A percentile compares a stretch with the other conserved stretches of the same genome.
These are phyloP conservation scores for Myriangium duriaei DNA, from an alignment of 2,329 filamentous ascomycete species.

Conservation along the genomic window DNA sequence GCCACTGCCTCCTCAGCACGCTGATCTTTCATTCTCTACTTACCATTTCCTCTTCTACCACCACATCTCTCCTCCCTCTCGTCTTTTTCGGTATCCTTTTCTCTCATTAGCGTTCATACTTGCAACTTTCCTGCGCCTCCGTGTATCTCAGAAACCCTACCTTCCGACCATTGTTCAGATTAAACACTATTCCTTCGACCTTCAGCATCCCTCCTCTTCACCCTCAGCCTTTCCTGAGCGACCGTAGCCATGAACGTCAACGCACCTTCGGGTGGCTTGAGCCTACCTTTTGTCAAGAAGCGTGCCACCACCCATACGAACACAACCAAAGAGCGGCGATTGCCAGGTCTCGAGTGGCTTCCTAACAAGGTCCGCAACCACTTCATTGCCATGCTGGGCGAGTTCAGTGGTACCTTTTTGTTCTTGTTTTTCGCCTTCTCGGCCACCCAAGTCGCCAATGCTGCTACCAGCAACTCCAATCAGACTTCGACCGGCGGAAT, in stretches of 20 bases:
- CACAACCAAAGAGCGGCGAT: conserved; percentile 23
- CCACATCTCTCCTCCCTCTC: background rate
- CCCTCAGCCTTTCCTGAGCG: background rate
- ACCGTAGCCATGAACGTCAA: conserved; percentile 28
- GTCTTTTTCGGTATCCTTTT: background rate
- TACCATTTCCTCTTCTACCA: background rate
- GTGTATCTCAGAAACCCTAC: no score
- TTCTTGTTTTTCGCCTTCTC: conserved; percentile 35
- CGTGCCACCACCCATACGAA: conserved; percentile 2
- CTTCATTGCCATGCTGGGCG: conserved; percentile 31
- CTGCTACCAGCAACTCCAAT: conserved; percentile 18
- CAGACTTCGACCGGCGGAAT: conserved; percentile 16
- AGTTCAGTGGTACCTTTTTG: conserved; percentile 33
- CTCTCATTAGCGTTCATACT: no score
- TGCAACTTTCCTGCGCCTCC: no score
- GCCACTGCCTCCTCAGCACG: background rate
- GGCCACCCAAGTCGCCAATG: conserved; percentile 35
- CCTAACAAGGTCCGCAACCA: conserved; percentile 29
- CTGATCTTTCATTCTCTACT: no score
- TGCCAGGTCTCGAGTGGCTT: conserved; percentile 30
- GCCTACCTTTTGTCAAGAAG: conserved; percentile 27
- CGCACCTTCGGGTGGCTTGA: conserved; percentile 23
- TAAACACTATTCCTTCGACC: no score
- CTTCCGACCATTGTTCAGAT: no score
- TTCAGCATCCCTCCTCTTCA: no score